Evolutionary conservation across 306 rosid genomes (phyloP).

Genomic region (Rosa rugosa): DNA sequence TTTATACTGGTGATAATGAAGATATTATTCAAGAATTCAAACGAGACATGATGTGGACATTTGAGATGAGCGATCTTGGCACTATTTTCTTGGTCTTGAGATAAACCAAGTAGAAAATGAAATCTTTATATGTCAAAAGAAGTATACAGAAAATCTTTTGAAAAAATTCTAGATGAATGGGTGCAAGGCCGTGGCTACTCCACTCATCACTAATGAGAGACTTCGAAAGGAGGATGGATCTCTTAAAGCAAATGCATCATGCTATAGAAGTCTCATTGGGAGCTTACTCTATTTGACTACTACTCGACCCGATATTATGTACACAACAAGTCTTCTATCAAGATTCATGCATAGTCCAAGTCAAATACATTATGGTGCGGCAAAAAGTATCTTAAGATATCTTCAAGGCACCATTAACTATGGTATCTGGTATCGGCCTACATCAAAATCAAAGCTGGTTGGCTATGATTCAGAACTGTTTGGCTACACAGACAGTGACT

Average conservation of each 20-base stretch:
- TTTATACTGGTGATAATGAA: not conserved
- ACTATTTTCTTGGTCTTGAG: not conserved
- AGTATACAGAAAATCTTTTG: too few relatives aligned
- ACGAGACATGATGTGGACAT: not conserved
- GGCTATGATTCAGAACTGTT: too few relatives aligned
- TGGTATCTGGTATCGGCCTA: too few relatives aligned
- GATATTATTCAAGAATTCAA: not conserved
- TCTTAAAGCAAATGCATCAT: not conserved
- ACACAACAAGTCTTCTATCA: not conserved
- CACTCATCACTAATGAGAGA: not conserved
- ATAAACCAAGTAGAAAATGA: not conserved
- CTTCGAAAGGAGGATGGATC: not conserved
- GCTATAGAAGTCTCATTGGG: not conserved
- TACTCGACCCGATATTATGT: not conserved
- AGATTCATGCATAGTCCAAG: not conserved
- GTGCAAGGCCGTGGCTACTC: constrained; percentile 1
- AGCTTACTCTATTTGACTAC: not conserved
- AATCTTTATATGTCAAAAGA: too few relatives aligned
- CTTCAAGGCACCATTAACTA: too few relatives aligned
- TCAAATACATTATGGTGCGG: not conserved
- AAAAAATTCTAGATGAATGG: too few relatives aligned
- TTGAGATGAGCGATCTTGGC: not conserved
- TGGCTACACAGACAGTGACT: too few relatives aligned
- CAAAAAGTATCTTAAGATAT: too few relatives aligned
- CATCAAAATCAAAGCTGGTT: too few relatives aligned